Evolutionary conservation across 164 flowering plant genomes (phyloP).

Genomic region (Nelumbo lutea): DNA sequence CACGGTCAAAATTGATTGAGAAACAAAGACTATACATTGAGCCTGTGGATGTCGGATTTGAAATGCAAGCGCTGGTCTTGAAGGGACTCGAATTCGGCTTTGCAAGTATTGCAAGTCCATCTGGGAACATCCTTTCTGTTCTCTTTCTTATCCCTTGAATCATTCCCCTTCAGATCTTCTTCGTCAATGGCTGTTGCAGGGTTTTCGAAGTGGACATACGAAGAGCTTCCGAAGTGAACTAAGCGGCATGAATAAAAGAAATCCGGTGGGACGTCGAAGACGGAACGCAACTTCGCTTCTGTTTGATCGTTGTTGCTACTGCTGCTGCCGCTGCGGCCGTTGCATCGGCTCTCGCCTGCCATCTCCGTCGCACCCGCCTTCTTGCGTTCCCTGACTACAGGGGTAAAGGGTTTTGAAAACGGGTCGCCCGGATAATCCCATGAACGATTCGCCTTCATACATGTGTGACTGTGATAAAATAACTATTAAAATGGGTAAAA

Average conservation of each 20-base stretch:
- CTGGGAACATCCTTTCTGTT: constrained; percentile 22
- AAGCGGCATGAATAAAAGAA: constrained; percentile 65
- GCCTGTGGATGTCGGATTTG: constrained; percentile 82
- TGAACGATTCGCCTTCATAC: no score
- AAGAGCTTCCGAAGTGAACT: constrained; percentile 18
- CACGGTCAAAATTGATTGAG: not conserved
- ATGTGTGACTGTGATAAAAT: no score
- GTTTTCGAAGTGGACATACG: not conserved
- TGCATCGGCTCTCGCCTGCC: constrained; percentile 15
- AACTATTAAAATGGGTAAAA: no score
- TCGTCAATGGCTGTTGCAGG: constrained; percentile 3
- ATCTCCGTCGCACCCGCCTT: not conserved
- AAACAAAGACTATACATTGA: constrained; percentile 47
- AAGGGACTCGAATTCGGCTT: constrained; percentile 76
- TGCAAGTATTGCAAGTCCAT: constrained; percentile 84
- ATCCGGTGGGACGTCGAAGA: constrained; percentile 52
- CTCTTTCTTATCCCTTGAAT: constrained; percentile 5
- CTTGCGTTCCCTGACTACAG: no score
- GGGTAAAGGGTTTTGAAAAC: no score
- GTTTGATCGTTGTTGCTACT: constrained; percentile 4
- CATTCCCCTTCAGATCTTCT: constrained; percentile 1
- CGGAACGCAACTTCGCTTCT: constrained; percentile 43
- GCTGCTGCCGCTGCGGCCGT: constrained; percentile 1
- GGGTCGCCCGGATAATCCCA: no score
- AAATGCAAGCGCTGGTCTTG: constrained; percentile 87